These are phyloP conservation scores for Thelonectria rubi DNA, from an alignment of 2,329 filamentous ascomycete genomes.

Conservation along the genomic window DNA sequence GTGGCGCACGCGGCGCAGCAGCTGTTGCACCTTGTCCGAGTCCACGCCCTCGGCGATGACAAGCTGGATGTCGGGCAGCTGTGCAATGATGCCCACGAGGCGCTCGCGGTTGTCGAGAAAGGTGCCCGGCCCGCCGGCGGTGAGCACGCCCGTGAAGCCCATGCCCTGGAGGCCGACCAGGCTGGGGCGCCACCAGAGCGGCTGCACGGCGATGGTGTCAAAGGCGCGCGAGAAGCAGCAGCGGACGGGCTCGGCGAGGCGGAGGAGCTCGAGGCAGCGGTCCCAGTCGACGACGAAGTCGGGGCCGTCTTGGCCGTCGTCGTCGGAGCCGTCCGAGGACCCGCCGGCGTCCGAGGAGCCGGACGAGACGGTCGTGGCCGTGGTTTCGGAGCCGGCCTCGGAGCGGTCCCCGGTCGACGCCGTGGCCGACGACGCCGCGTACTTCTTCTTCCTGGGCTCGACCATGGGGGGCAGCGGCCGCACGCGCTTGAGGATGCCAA, in stretches of 20 bases:
- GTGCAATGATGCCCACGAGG: conserved; percentile 49
- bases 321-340: neutral
- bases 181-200: conserved; percentile 26
- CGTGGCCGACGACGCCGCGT: neutral
- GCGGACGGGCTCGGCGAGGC: conserved; percentile 51
- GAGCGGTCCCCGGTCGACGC: neutral
- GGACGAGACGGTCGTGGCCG: neutral
- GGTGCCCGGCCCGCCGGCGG: conserved; percentile 59
- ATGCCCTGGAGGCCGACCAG: conserved; percentile 50
- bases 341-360: neutral
- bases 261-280: conserved; percentile 53
- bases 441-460: neutral
- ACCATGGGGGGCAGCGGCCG: neutral
- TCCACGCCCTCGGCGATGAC: conserved; percentile 63
- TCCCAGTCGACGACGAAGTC: conserved; percentile 50
- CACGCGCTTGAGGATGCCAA: conserved; percentile 54
- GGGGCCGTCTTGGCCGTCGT: conserved; percentile 8
- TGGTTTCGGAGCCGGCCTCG: neutral
- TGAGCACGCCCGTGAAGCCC: conserved; percentile 62
- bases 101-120: conserved; percentile 51
- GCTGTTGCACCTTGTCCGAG: conserved; percentile 48
- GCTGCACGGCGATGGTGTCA: conserved; percentile 54
- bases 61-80: conserved; percentile 52
- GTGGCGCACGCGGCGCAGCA: conserved; percentile 45
- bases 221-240: conserved; percentile 67